These are phyloP conservation scores for Chlorella sp. DNA, from an alignment of 139 green algal genomes.

Conservation along the genomic window DNA sequence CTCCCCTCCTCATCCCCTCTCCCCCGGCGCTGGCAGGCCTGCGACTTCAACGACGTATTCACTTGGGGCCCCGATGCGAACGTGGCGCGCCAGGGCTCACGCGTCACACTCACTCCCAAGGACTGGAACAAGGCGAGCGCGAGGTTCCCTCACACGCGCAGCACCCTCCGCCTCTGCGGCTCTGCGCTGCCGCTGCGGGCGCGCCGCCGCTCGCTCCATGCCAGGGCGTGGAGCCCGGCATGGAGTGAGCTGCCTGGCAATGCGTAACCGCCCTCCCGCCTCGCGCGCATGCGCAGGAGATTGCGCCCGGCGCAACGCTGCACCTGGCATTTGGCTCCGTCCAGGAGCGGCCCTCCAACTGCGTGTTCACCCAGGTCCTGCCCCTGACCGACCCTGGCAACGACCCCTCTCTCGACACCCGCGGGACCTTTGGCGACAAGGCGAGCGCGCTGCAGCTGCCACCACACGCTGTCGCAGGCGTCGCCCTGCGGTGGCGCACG, in stretches of 20 bases:
- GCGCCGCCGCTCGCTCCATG: background rate
- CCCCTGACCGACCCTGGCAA: slow-evolving; percentile 17
- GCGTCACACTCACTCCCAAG: background rate
- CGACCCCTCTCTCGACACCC: slow-evolving; percentile 4
- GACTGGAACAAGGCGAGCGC: background rate
- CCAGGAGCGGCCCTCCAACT: background rate
- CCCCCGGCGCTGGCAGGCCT: no score
- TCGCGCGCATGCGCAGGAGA: background rate
- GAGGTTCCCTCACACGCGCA: background rate
- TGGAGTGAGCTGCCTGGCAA: background rate
- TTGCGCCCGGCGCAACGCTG: background rate
- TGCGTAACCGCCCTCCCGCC: background rate
- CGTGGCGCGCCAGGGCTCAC: background rate
- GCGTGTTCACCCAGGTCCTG: slow-evolving; percentile 4
- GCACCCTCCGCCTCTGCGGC: background rate
- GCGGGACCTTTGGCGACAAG: slow-evolving; percentile 9
- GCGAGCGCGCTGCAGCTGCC: background rate
- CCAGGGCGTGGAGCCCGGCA: background rate
- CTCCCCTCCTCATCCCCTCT: no score
- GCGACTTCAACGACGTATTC: background rate
- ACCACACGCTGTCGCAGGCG: no score
- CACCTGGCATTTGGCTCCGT: slow-evolving; percentile 4
- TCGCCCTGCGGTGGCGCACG: no score
- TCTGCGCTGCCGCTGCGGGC: background rate
- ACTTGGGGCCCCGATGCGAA: background rate